Base-by-base conservation (phyloP, 345 rosid genomes). In the Bruguiera parviflora region DNA sequence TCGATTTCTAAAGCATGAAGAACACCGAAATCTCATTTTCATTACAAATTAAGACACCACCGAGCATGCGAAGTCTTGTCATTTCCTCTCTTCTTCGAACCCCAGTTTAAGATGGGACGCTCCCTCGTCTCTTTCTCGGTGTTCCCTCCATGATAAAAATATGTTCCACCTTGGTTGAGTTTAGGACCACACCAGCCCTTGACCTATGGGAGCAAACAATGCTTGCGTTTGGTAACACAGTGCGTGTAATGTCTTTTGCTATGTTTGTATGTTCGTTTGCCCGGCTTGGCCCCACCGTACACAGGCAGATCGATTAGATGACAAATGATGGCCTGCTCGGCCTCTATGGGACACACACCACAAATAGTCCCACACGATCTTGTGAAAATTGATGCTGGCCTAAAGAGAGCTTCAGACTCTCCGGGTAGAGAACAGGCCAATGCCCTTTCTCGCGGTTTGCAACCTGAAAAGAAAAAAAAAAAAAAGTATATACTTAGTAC, bases 401-500 rank as follows among this genome's bases (percentile, higher is more conserved):
- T 13, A 39, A 43, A 2, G 16, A 43, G 4, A 43, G 47, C 47
- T 43, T 11, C 11, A 13, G 11, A 43, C 15, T 43, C 16, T 11
- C 47, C 11, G 47, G 47, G 47, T 43, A 13, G 46, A 15, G 1
- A 8, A 35, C 39, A 6, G 39, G 43, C 18, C 16, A 43, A 43
- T 16, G 47, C 18, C 24, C 20, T 64, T 56, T 15, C 31, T 63
- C 6, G 67, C 35, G 68, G 53, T 53, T 16, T 53, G 29, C 74
- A 63, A 56, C 67, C 53, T n/a, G n/a, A n/a, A n/a, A n/a, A n/a
- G n/a, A n/a, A n/a, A n/a, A n/a, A 28, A 21, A 32, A 2, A 24
- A 24, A 21, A 16, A 53, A 5, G 28, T 53, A 20, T 10, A 7
- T 33, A 29, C 13, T 28, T 33, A 7, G 16, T 19, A 32, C 8